These are phyloP conservation scores for Populus davidiana DNA, from an alignment of 345 rosid species.

Conservation along the genomic window DNA sequence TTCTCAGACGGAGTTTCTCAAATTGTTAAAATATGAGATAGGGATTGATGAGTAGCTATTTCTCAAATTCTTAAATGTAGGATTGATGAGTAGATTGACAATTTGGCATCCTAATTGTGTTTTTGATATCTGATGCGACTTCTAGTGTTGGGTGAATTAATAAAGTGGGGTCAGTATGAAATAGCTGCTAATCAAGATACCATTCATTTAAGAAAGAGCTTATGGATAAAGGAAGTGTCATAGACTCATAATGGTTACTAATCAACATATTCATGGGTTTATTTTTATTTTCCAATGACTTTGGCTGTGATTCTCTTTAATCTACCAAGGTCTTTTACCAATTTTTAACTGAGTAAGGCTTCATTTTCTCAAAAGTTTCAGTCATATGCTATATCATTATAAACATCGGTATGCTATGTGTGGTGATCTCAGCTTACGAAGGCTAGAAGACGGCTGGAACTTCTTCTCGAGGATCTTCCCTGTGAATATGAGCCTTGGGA, in stretches of 20 bases:
- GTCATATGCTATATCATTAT: neutral
- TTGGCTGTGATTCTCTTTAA: neutral
- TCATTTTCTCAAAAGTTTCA: neutral
- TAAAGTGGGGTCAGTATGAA: neutral
- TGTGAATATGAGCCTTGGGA: constrained; percentile 75
- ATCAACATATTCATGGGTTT: neutral
- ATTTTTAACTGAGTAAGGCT: neutral
- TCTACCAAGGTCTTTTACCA: neutral
- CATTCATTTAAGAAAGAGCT: neutral
- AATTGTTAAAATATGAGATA: neutral
- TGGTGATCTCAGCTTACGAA: constrained; percentile 65
- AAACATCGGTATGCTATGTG: constrained; percentile 2
- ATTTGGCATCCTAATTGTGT: neutral
- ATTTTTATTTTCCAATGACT: neutral
- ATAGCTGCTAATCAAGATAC: neutral
- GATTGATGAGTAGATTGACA: neutral
- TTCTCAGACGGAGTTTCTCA: neutral
- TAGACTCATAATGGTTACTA: too few species aligned
- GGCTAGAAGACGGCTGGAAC: constrained; percentile 73
- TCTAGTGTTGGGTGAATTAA: neutral
- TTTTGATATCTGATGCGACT: neutral
- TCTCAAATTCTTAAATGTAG: neutral
- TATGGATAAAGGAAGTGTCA: neutral
- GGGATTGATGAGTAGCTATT: neutral
- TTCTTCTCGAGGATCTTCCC: constrained; percentile 89